phyloP scores from a whole-genome alignment of 148 eudicot species.

The Fagopyrum tataricum region DNA sequence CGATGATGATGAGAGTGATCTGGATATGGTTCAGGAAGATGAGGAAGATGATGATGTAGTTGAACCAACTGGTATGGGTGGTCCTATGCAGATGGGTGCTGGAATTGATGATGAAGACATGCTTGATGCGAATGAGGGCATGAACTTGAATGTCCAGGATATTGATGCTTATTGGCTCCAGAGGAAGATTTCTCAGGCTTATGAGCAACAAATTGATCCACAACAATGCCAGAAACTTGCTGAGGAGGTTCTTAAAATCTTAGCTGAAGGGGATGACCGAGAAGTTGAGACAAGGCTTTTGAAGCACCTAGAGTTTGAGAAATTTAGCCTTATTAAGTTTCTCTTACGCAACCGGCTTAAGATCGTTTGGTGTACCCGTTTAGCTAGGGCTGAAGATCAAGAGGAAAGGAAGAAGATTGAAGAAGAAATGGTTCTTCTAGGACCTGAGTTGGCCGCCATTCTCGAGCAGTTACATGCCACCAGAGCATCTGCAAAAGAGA shows the following conservation, averaged over 20 bases:
- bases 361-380: constrained; percentile 75
- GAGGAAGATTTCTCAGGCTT: constrained; percentile 67
- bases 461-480: constrained; percentile 81
- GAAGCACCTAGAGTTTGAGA: constrained; percentile 56
- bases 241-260: constrained; percentile 60
- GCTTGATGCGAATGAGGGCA: constrained; percentile 50
- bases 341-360: constrained; percentile 53
- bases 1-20: constrained; percentile 65
- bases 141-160: constrained; percentile 68
- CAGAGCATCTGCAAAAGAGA: constrained; percentile 71
- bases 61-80: constrained; percentile 40
- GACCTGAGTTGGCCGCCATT: constrained; percentile 49
- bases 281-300: constrained; percentile 56
- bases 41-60: constrained; percentile 67
- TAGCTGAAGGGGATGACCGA: constrained; percentile 61
- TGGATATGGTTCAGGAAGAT: constrained; percentile 53
- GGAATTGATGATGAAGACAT: constrained; percentile 69
- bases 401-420: constrained; percentile 56
- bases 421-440: constrained; percentile 52
- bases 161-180: constrained; percentile 87
- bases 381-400: constrained; percentile 73
- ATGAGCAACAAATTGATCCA: constrained; percentile 62
- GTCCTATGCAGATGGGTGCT: constrained; percentile 67
- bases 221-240: constrained; percentile 68
- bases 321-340: constrained; percentile 53